phyloP scores from a whole-genome alignment of 768 basidiomycete genomes.

The Kwoniella bestiolae region DNA sequence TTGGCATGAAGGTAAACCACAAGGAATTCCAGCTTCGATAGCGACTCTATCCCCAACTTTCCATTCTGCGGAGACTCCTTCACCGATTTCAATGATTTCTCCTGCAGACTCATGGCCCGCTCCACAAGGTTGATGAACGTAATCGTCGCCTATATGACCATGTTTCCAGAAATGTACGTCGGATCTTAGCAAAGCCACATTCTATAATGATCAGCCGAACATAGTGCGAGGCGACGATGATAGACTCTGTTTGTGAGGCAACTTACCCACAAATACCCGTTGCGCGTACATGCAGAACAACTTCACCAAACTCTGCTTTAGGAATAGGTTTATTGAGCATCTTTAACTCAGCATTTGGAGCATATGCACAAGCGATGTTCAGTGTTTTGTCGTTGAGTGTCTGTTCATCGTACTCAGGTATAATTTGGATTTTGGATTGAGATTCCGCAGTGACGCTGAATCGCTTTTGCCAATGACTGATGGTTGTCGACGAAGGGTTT shows the following conservation, averaged over 20 bases:
- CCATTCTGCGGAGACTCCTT: constrained; percentile 52
- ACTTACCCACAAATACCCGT: constrained; percentile 60
- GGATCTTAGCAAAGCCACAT: constrained; percentile 33
- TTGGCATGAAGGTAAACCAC: constrained; percentile 55
- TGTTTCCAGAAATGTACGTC: constrained; percentile 59
- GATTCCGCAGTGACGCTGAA: too few relatives aligned
- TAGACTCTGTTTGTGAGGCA: too few relatives aligned
- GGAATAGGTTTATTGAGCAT: constrained; percentile 57
- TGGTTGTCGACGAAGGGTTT: too few relatives aligned
- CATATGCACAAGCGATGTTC: constrained; percentile 58
- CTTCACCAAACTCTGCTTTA: constrained; percentile 47
- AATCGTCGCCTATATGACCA: constrained; percentile 58
- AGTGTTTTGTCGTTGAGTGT: too few relatives aligned
- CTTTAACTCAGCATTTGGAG: constrained; percentile 55
- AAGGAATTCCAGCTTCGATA: constrained; percentile 53
- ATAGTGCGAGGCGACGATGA: too few relatives aligned
- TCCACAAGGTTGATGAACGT: too few relatives aligned
- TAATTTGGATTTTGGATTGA: too few relatives aligned
- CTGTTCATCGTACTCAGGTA: too few relatives aligned
- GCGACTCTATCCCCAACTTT: constrained; percentile 58
- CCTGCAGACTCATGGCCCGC: constrained; percentile 58
- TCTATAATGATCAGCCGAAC: background rate
- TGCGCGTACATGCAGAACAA: constrained; percentile 56
- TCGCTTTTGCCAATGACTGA: too few relatives aligned
- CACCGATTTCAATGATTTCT: constrained; percentile 57